Evolutionary conservation across 2,329 filamentous ascomycete genomes (phyloP).

Genomic region (Gnomoniopsis sp.): DNA sequence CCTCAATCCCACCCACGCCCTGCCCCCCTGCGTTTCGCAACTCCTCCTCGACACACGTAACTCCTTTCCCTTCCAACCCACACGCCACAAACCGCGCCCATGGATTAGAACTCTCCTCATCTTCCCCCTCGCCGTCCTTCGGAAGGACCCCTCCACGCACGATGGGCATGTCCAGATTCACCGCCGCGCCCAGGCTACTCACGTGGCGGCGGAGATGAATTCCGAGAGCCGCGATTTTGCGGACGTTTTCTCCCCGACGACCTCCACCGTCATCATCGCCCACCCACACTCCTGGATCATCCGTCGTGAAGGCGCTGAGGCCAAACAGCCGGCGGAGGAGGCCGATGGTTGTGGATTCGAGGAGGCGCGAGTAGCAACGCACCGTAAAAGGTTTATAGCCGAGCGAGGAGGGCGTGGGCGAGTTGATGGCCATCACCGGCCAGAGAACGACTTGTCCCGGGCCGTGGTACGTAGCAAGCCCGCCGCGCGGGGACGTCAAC

Average conservation of each 20-base stretch:
- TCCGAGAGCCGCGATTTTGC: constrained; percentile 86
- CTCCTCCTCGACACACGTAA: constrained; percentile 69
- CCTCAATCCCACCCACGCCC: constrained; percentile 8
- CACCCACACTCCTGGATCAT: constrained; percentile 85
- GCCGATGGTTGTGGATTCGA: constrained; percentile 74
- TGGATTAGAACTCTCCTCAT: constrained; percentile 44
- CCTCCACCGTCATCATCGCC: constrained; percentile 9
- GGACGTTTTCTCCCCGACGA: constrained; percentile 27
- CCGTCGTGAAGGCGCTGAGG: constrained; percentile 60
- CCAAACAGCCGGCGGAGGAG: constrained; percentile 55
- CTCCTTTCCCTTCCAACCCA: constrained; percentile 74
- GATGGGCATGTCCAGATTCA: constrained; percentile 68
- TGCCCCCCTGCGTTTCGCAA: constrained; percentile 23
- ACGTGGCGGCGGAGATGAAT: constrained; percentile 87
- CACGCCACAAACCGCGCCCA: constrained; percentile 81
- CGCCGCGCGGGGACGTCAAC: constrained; percentile 72
- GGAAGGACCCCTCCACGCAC: constrained; percentile 7
- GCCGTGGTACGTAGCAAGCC: constrained; percentile 91
- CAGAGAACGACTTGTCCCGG: constrained; percentile 93
- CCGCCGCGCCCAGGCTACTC: constrained; percentile 76
- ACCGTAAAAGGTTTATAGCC: constrained; percentile 58
- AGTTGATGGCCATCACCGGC: constrained; percentile 78
- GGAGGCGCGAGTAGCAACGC: constrained; percentile 70
- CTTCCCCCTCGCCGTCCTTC: constrained; percentile 52
- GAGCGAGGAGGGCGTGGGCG: constrained; percentile 25